Evolutionary conservation across 257 asterid species (phyloP).

Genomic region (Lithospermum erythrorhizon): DNA sequence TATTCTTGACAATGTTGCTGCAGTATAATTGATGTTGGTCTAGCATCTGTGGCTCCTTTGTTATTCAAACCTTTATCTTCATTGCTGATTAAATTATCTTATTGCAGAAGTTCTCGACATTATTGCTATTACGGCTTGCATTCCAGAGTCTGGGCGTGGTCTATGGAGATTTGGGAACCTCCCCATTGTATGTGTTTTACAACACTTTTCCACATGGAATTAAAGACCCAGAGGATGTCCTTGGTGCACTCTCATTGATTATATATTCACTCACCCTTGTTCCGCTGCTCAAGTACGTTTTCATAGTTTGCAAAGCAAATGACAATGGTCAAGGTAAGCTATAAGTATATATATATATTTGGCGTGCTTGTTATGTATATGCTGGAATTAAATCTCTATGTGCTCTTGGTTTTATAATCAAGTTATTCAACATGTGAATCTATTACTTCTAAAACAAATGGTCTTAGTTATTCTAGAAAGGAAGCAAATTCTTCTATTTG

Average conservation of each 20-base stretch:
- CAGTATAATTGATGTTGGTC: too few species aligned
- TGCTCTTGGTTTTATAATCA: too few species aligned
- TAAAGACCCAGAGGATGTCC: conserved; percentile 62
- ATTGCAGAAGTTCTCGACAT: conserved; percentile 63
- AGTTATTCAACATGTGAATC: too few species aligned
- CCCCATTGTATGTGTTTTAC: conserved; percentile 92
- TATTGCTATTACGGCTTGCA: conserved; percentile 83
- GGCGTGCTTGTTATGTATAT: too few species aligned
- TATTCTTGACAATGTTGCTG: too few species aligned
- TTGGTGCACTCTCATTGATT: conserved; percentile 90
- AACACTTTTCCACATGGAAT: conserved; percentile 83
- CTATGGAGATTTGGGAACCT: conserved; percentile 95
- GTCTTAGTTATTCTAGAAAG: too few species aligned
- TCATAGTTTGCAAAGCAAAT: conserved; percentile 88
- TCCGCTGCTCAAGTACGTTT: conserved; percentile 93
- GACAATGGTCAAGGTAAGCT: conserved; percentile 92
- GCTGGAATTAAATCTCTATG: too few species aligned
- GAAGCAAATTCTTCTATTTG: too few species aligned
- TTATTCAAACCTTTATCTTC: background rate
- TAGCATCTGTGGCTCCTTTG: too few species aligned
- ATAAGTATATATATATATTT: background rate
- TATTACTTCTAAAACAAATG: too few species aligned
- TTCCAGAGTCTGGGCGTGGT: conserved; percentile 97
- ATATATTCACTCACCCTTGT: conserved; percentile 90
- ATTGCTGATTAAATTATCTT: conserved; percentile 11